Base-by-base conservation (phyloP, 2,329 filamentous ascomycete genomes). In the Paecilomyces niveus region DNA sequence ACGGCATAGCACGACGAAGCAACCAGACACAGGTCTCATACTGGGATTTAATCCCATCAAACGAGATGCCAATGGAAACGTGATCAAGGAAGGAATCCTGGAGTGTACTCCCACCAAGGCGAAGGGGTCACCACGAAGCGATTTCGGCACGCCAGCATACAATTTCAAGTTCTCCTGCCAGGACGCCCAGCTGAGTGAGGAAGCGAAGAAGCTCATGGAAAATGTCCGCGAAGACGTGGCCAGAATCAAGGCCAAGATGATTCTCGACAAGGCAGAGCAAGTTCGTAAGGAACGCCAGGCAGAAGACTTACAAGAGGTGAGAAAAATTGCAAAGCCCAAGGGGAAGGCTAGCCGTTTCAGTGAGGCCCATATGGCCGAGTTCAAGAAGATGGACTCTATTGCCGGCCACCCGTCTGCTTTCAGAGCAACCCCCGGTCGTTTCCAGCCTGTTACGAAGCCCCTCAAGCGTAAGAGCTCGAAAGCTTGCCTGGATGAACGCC, bases 371-470 rank as follows among this genome's bases (percentile, higher is more conserved):
- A 89, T 90, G 84, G 86, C 87, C 54, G 85, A 93, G 68, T 97
- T 97, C 78, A 90, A 90, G 76, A 97, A 96, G 80, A 97, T 97
- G 93, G 92, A 96, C 71, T 97, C 92, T 1, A 97, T 97, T 69
- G 90, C 86, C 51, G 87, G 87, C 62, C 92, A 97, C 71, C 82
- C 91, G 8, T 96, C 92, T 10, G 84, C 88, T 15, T 94, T 81
- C 77, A 65, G 85, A 78, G 70, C 74, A 74, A 55, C 76, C 70
- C 65, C 78, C 68, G 67, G 80, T 56, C 74, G 72, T 55, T 72
- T 75, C 61, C 70, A 75, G 60, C 68, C 73, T 21, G 72, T 73
- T 15, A 67, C 63, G 21, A 76, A 76, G 59, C 71, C 73, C 10
- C 71, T 83, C 54, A 83, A 83, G 70, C 75, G 81, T 39, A 80